Evolutionary conservation across 495 filamentous ascomycete species (phyloP), one percentile per base, ranked within the genome.

Genomic region (Darksidea phi): DNA sequence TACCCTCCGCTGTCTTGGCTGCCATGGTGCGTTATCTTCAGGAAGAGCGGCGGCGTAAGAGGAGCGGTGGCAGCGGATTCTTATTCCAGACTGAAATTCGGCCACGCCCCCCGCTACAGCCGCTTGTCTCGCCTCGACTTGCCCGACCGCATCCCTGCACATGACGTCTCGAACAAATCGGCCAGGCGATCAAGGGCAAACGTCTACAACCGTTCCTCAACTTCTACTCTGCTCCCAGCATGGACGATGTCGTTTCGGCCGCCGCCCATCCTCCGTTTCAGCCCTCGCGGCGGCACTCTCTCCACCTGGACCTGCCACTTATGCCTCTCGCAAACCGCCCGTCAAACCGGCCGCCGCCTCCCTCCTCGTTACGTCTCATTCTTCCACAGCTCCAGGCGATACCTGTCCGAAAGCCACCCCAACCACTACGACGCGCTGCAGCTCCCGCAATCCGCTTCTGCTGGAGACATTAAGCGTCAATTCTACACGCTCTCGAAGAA

Each of bases 401-500:
- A 8, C 62, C 37, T 57, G 48, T 42, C 55, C 52, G 60, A 61
- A 36, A 63, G 57, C 75, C 69, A 65, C 63, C 70, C 49, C 66
- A 89, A 77, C 71, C 85, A 91, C 75, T 97, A 97, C 75, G 86
- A 94, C 67, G 87, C 85, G 57, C 82, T 98, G n/a, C 81, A 86
- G 36, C 68, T 98, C 23, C 78, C 84, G 15, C 75, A 78, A 42
- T 81, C 80, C 54, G 91, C 93, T 48, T 82, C 89, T 25, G 71
- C 79, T 1, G 76, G 75, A 1, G 90, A 95, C 43, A 92, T 98
- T 49, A 98, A 97, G 72, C 92, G 88, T 52, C 85, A 91, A 79
- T 98, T 95, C 83, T 97, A 95, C 82, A 68, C 78, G 65, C 88
- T 98, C 72, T 96, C 91, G 74, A 94, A 96, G 76, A 74, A 77